phyloP scores from a whole-genome alignment of 2,329 filamentous ascomycete genomes.

The Aquanectria penicillioides region DNA sequence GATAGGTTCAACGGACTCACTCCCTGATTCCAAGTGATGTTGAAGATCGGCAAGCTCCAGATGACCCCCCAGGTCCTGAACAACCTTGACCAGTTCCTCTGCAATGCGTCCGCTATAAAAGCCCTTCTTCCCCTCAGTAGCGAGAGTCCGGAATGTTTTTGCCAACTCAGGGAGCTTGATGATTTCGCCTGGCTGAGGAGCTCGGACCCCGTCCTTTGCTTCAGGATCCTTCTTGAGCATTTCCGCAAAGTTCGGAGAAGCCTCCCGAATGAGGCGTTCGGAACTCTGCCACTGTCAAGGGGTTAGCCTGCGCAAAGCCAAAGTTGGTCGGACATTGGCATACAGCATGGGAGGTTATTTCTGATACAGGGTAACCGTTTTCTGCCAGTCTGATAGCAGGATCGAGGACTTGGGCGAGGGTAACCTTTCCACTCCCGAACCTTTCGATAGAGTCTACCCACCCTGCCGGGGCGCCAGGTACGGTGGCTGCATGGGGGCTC shows the following conservation, averaged over 20 bases:
- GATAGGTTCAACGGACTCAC: slow-evolving; percentile 85
- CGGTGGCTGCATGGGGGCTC: slow-evolving; percentile 84
- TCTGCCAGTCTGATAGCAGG: slow-evolving; percentile 90
- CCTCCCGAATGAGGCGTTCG: slow-evolving; percentile 71
- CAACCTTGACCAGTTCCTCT: slow-evolving; percentile 81
- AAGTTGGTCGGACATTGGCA: slow-evolving; percentile 44
- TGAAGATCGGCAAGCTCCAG: slow-evolving; percentile 83
- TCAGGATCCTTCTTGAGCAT: slow-evolving; percentile 83
- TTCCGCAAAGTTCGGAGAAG: slow-evolving; percentile 87
- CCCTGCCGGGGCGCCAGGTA: slow-evolving; percentile 90
- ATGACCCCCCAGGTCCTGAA: slow-evolving; percentile 79
- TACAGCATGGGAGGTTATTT: slow-evolving; percentile 76
- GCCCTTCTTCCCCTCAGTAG: slow-evolving; percentile 83
- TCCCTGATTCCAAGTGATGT: slow-evolving; percentile 74
- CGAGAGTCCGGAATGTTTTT: slow-evolving; percentile 82
- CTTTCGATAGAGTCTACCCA: slow-evolving; percentile 91
- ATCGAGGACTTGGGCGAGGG: slow-evolving; percentile 77
- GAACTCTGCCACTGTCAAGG: slow-evolving; percentile 75
- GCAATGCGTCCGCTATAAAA: slow-evolving; percentile 91
- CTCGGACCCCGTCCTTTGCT: slow-evolving; percentile 75
- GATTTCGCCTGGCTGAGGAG: slow-evolving; percentile 84
- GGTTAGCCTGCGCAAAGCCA: background rate
- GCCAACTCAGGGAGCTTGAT: slow-evolving; percentile 87
- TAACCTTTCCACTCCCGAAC: slow-evolving; percentile 89
- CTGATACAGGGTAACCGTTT: slow-evolving; percentile 88